Evolutionary conservation across 1,284 basidiomycete genomes (phyloP).

Genomic region (Testicularia cyperi): DNA sequence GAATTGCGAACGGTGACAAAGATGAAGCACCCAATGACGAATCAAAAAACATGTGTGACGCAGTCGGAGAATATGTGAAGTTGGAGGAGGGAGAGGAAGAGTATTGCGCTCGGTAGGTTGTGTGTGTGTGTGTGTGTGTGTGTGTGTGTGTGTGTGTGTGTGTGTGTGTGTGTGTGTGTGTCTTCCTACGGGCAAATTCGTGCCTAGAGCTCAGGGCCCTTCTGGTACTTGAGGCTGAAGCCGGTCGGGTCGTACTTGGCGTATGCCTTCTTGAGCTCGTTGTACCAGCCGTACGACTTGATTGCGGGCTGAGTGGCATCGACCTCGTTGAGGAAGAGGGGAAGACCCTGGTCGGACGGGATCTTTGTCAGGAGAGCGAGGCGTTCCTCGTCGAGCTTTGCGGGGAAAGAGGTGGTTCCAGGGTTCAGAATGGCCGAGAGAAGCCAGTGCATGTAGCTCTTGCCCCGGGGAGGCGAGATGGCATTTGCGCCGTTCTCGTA

Average conservation of each 20-base stretch:
- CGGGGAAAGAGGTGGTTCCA: constrained; percentile 5
- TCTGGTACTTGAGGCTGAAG: constrained; percentile 12
- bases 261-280: constrained; percentile 14
- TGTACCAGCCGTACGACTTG: constrained; percentile 21
- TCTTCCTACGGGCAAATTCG: too few species aligned
- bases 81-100: too few species aligned
- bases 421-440: constrained; percentile 4
- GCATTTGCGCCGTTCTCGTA: constrained; percentile 32
- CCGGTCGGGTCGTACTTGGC: constrained; percentile 17
- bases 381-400: constrained; percentile 4
- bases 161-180: too few species aligned
- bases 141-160: too few species aligned
- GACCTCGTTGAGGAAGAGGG: constrained; percentile 44
- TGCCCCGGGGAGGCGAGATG: constrained; percentile 7
- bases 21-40: too few species aligned
- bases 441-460: constrained; percentile 15
- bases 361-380: constrained; percentile 3
- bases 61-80: too few species aligned
- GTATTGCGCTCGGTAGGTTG: too few species aligned
- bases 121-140: too few species aligned
- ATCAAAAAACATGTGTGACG: too few species aligned
- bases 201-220: constrained; percentile 11
- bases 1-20: too few species aligned
- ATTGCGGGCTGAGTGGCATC: constrained; percentile 20
- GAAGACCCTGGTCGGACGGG: constrained; percentile 11